A percentile compares a stretch with the other conserved stretches of the same genome.
Conservation (phyloP, 192 early-diverging fungal genomes). For the Podila epigama region DNA sequence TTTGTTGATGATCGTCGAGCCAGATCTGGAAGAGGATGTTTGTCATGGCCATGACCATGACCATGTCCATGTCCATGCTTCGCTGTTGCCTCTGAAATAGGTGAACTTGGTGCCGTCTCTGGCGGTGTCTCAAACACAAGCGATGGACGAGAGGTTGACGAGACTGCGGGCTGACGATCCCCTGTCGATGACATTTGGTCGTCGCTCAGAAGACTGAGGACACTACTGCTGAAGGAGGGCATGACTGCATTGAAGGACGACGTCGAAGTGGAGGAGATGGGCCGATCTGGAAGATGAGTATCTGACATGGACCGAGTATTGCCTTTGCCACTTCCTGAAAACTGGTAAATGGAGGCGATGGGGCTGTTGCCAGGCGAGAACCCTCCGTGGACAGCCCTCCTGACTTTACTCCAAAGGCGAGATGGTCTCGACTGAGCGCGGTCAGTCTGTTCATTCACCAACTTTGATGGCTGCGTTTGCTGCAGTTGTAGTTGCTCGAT, state of each 20-base stretch:
- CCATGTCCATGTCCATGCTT: neutral
- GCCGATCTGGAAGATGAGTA: constrained; percentile 11
- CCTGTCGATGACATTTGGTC: constrained; percentile 16
- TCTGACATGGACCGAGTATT: constrained; percentile 20
- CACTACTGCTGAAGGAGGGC: constrained; percentile 44
- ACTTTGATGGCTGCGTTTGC: neutral
- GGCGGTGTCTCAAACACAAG: constrained; percentile 32
- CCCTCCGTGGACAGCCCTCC: constrained; percentile 25
- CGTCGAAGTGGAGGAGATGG: constrained; percentile 13
- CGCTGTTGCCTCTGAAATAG: constrained; percentile 3
- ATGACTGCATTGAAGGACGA: constrained; percentile 17
- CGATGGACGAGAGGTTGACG: neutral
- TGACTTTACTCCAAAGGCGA: constrained; percentile 24
- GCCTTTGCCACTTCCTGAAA: constrained; percentile 4
- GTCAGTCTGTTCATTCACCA: neutral
- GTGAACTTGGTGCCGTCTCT: constrained; percentile 34
- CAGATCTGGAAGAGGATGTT: constrained; percentile 25
- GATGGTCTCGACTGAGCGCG: constrained; percentile 4
- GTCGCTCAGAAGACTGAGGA: constrained; percentile 32
- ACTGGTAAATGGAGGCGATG: constrained; percentile 20
- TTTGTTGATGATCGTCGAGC: constrained; percentile 31
- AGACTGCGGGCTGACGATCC: neutral
- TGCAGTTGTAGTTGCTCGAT: constrained; percentile 3
- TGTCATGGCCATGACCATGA: neutral
- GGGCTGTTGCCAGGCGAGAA: neutral